Evolutionary conservation across 2,329 filamentous ascomycete genomes (phyloP), one percentile per base, ranked within the genome.

Genomic region (Zasmidium angulare): DNA sequence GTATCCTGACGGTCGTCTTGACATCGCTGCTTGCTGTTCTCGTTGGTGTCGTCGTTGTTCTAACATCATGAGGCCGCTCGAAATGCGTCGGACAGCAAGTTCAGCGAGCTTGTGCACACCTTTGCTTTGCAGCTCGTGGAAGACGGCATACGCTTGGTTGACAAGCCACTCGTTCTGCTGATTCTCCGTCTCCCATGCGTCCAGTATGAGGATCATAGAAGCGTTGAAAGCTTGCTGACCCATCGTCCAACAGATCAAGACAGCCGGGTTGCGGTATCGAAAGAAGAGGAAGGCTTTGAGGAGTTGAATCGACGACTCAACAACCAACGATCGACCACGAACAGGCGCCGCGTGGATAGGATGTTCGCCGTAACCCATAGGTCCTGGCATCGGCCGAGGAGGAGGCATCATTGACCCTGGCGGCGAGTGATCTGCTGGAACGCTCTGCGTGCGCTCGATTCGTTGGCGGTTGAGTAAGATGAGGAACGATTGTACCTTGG

Each of bases 161-260:
- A 78, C 74, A 46, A 76, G 73, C 49, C 69, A 70, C 17, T 77
- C 63, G 19, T 75, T 71, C n/a, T 69, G 69, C 19, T 72, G 65
- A 46, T 75, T 72, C 19, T 70, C 71, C 1, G 74, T 75, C 65
- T 81, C 79, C 59, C 79, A 70, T 7, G 77, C 77, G 52, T 81
- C 78, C 1, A 80, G 70, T 1, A 81, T 69, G 6, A 82, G 66
- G 21, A 82, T 78, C 78, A 81, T 81, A 60, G 74, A 77, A 10
- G 78, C 77, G 58, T 81, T 81, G 71, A 81, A 81, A 1, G 79
- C 78, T 68, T 81, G 78, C 59, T 82, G 80, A 36, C 75, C 75
- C 63, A 80, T 75, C 0, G 73, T 78, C 79, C 79, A 82, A 62
- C 76, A 80, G 40, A 81, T 75, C 31, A 81, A 68, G 1, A 77